Percentiles rank a stretch among this genome's conserved stretches.
Evolutionary conservation across 345 rosid species (phyloP).

Genomic region (Psidium friedrichsthalianum): DNA sequence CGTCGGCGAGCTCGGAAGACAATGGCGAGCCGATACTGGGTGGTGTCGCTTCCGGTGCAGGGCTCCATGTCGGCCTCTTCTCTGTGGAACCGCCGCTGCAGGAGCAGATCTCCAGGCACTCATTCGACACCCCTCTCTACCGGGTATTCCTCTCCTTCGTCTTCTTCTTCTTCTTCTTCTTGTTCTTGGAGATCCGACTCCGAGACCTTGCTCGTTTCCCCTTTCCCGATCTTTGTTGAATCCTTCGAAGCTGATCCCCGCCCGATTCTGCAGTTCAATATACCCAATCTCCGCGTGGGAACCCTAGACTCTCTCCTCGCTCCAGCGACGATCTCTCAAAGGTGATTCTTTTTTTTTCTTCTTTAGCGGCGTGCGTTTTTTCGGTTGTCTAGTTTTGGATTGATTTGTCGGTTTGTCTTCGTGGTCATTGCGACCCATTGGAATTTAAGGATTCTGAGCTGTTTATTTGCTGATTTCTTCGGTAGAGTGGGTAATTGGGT

Average conservation of each 20-base stretch:
- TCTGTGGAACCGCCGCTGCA: conserved; percentile 69
- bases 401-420: no score
- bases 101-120: conserved; percentile 85
- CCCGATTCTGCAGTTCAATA: conserved; percentile 51
- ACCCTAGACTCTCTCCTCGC: conserved; percentile 94
- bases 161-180: conserved; percentile 1
- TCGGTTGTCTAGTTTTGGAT: no score
- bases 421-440: background rate
- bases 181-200: background rate
- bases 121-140: conserved; percentile 95
- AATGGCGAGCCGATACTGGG: conserved; percentile 94
- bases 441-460: background rate
- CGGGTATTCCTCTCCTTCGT: conserved; percentile 33
- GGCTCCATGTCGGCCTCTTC: conserved; percentile 64
- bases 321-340: conserved; percentile 89
- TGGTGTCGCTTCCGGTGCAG: conserved; percentile 80
- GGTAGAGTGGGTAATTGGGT: background rate
- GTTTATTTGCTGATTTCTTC: background rate
- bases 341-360: conserved; percentile 17
- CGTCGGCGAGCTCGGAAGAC: background rate
- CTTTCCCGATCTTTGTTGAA: background rate
- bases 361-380: no score
- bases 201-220: background rate
- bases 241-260: background rate
- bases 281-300: conserved; percentile 96